Base-by-base conservation (phyloP, 352 stramenopile species). In the Pythium dissotocum region DNA sequence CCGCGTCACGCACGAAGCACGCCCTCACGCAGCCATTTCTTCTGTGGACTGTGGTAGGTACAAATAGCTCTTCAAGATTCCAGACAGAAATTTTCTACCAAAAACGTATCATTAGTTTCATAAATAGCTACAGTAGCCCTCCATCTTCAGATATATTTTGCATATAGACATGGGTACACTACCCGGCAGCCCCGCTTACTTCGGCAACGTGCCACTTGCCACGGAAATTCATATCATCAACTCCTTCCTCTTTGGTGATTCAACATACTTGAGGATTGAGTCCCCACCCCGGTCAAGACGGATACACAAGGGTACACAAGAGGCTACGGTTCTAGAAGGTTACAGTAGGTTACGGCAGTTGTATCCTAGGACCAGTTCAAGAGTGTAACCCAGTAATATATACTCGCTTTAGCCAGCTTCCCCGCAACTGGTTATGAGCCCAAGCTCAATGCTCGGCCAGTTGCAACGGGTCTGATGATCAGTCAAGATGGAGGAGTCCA, bases 341-440 rank as follows among this genome's bases (percentile, higher is more conserved):
- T 38, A 38, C 35, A 38, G 5, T 38, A 38, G 35, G 56, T 61
- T 61, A 36, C 35, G 21, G 5, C 35, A 51, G 56, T 62, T 62
- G 56, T 62, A 61, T 14, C 56, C 36, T n/a, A 61, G 56, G 35
- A 35, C 44, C 2, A 13, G 40, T 61, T 35, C 42, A 24, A 16
- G 21, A 63, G 26, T 16, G 21, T 63, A 63, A 54, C 57, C 57
- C 18, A 9, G 38, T 46, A 35, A 52, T 48, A 63, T 63, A 63
- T 54, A 63, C 57, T 54, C n/a, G 12, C 48, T 63, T 63, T 63
- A 54, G 38, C 57, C 57, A 13, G 36, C 55, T 51, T 49, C 57
- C 38, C 57, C 57, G n/a, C 57, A 63, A 63, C 57, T 54, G 57
- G 42, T 63, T 63, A 63, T 63, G 57, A 52, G 42, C 57, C 57